Conservation (phyloP, 1,284 basidiomycete genomes). For the Coniophora puteana region DNA sequence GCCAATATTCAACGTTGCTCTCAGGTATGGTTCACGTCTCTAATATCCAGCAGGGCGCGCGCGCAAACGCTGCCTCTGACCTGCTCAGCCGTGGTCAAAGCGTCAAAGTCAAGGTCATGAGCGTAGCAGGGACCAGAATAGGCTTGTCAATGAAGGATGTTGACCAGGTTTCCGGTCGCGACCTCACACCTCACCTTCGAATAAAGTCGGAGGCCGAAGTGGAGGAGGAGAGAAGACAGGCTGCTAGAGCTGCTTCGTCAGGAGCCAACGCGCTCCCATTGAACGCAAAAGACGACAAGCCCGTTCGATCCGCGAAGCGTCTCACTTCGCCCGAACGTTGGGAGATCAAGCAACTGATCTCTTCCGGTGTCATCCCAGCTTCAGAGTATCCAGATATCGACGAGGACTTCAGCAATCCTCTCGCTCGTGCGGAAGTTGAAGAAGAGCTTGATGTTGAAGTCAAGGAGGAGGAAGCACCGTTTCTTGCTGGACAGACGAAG, state of each 20-base stretch:
- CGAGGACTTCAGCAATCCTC: constrained; percentile 81
- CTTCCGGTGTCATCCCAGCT: constrained; percentile 89
- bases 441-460: constrained; percentile 98
- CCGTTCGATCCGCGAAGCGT: constrained; percentile 79
- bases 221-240: constrained; percentile 68
- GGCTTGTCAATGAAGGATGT: constrained; percentile 97
- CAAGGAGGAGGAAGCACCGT: constrained; percentile 94
- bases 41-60: constrained; percentile 79
- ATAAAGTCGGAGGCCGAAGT: constrained; percentile 93
- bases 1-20: constrained; percentile 9
- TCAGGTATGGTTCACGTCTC: constrained; percentile 95
- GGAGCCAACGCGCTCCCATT: constrained; percentile 73
- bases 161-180: constrained; percentile 86
- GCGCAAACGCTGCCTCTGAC: constrained; percentile 87
- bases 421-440: constrained; percentile 83
- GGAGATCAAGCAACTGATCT: constrained; percentile 99
- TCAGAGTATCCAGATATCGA: constrained; percentile 96
- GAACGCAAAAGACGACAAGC: constrained; percentile 46
- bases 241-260: constrained; percentile 53
- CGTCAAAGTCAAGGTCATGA: constrained; percentile 97
- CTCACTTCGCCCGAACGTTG: constrained; percentile 96
- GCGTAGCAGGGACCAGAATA: constrained; percentile 77
- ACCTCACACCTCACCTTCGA: constrained; percentile 90
- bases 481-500: constrained; percentile 95
- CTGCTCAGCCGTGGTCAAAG: constrained; percentile 79